Conservation (phyloP, 2,329 filamentous ascomycete genomes). For the Xylariaceae sp. region DNA sequence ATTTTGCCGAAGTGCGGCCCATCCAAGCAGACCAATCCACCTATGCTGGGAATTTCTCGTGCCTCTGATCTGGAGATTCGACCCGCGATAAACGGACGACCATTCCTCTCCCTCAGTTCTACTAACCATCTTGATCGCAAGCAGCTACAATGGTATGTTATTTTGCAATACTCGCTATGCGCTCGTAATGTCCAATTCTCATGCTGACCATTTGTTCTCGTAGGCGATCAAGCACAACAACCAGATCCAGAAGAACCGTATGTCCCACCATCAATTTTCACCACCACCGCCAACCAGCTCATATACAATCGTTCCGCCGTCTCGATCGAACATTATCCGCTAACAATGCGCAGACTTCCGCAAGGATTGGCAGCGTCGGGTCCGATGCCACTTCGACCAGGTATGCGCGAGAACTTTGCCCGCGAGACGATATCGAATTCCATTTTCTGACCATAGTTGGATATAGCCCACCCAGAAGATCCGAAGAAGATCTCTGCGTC, state of each 20-base stretch:
- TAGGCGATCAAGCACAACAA: constrained; percentile 99
- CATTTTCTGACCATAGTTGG: constrained; percentile 12
- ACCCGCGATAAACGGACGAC: constrained; percentile 26
- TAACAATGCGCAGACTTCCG: constrained; percentile 73
- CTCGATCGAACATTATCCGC: constrained; percentile 14
- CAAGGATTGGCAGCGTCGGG: constrained; percentile 99
- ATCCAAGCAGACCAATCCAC: constrained; percentile 6
- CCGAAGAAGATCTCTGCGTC: constrained; percentile 84
- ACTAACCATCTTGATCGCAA: constrained; percentile 46
- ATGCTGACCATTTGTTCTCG: constrained; percentile 36
- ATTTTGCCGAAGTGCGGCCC: constrained; percentile 31
- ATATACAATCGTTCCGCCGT: constrained; percentile 8
- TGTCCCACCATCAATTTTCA: constrained; percentile 32
- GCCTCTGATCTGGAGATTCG: constrained; percentile 31
- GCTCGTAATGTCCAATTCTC: constrained; percentile 2
- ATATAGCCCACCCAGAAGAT: constrained; percentile 91
- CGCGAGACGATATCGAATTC: constrained; percentile 24
- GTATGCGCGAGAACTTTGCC: constrained; percentile 45
- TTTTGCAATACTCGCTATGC: not conserved
- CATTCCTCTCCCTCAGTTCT: constrained; percentile 29
- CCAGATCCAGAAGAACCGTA: constrained; percentile 94
- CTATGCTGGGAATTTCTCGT: constrained; percentile 29
- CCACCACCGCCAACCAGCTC: not conserved
- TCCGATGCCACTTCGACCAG: constrained; percentile 99
- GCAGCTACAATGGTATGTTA: constrained; percentile 40